phyloP scores from a whole-genome alignment of 305 asterid species.

The Fraxinus ornus region DNA sequence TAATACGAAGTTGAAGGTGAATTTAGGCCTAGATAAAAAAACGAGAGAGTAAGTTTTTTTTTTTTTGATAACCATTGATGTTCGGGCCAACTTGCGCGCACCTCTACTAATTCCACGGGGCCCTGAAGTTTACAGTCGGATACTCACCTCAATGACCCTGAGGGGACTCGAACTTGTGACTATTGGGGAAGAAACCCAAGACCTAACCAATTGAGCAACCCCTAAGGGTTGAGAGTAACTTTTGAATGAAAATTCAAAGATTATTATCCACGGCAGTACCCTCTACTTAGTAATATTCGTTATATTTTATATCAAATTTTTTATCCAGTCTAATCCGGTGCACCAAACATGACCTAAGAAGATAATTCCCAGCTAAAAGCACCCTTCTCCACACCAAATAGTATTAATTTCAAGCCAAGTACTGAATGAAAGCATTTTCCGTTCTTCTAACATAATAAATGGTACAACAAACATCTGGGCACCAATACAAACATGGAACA shows the following conservation, averaged over 20 bases:
- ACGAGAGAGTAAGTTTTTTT: too few species aligned
- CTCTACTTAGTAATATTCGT: not conserved
- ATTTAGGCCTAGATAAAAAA: not conserved
- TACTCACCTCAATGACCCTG: too few species aligned
- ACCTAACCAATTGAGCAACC: too few species aligned
- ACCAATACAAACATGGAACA: not conserved
- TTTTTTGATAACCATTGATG: too few species aligned
- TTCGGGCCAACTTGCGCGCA: too few species aligned
- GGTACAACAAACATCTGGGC: not conserved
- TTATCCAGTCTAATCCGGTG: too few species aligned
- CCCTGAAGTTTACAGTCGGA: too few species aligned
- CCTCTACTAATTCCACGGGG: too few species aligned
- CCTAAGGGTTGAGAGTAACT: not conserved
- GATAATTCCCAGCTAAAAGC: not conserved
- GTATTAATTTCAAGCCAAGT: not conserved
- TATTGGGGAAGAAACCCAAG: too few species aligned
- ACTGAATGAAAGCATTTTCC: not conserved
- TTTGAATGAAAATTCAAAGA: not conserved
- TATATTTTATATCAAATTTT: not conserved
- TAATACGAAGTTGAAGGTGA: not conserved
- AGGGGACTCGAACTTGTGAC: too few species aligned
- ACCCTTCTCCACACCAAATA: not conserved
- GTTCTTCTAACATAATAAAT: not conserved
- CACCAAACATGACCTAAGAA: not conserved
- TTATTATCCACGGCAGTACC: not conserved